A percentile compares a stretch with the other conserved stretches of the same genome.
phyloP scores from a whole-genome alignment of 2,329 filamentous ascomycete genomes.

The Monilinia fructicola region DNA sequence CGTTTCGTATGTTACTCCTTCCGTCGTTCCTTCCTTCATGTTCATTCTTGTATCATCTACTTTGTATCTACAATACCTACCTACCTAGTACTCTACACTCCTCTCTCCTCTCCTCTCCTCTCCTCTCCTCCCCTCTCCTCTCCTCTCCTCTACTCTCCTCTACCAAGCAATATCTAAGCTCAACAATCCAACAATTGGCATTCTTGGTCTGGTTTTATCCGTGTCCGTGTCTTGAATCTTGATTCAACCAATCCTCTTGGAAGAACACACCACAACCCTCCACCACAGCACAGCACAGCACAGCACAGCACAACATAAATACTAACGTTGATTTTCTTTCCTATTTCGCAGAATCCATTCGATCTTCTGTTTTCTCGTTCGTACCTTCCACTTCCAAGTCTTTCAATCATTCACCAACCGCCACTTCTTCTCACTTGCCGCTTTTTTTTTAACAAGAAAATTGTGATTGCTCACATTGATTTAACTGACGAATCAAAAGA shows the following conservation, averaged over 20 bases:
- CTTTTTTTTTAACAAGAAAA: too few species aligned
- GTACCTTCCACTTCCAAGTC: not conserved
- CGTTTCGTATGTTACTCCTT: too few species aligned
- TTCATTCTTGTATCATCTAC: too few species aligned
- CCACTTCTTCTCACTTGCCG: too few species aligned
- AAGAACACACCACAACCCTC: not conserved
- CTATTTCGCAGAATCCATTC: not conserved
- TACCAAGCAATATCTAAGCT: not conserved
- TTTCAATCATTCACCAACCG: too few species aligned
- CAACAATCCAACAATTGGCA: constrained; percentile 12
- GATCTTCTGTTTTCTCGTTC: not conserved
- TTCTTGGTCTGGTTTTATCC: constrained; percentile 12
- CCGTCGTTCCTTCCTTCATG: too few species aligned
- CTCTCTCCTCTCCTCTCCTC: too few species aligned
- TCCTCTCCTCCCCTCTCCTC: not conserved
- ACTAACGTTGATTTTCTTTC: not conserved
- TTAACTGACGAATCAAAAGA: constrained; percentile 19
- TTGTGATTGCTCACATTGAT: constrained; percentile 14
- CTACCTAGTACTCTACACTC: too few species aligned
- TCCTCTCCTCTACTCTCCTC: not conserved
- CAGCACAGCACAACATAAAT: not conserved
- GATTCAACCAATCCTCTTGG: not conserved
- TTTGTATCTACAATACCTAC: too few species aligned
- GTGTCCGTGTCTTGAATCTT: constrained; percentile 9
- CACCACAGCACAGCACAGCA: not conserved